Evolutionary conservation across 2,329 filamentous ascomycete species (phyloP).

Genomic region (Paraphaeosphaeria sporulosa): DNA sequence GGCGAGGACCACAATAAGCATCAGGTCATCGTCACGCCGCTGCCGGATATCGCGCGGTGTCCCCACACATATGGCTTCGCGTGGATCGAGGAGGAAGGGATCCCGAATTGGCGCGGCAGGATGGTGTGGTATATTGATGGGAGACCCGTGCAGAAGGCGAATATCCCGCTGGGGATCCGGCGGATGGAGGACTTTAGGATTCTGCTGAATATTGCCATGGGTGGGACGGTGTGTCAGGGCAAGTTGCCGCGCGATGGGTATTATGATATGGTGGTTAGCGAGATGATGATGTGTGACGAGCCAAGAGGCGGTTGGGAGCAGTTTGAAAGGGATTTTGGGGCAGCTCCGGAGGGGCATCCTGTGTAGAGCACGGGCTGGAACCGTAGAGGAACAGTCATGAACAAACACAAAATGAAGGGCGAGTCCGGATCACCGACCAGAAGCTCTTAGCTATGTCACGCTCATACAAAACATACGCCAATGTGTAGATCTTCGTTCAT

Average conservation of each 20-base stretch:
- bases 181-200: constrained; percentile 64
- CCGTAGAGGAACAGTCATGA: no score
- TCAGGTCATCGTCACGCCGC: constrained; percentile 60
- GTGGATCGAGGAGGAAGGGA: constrained; percentile 60
- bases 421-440: no score
- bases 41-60: constrained; percentile 57
- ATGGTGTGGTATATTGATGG: constrained; percentile 69
- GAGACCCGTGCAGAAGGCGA: constrained; percentile 63
- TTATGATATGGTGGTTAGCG: constrained; percentile 65
- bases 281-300: constrained; percentile 61
- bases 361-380: constrained; percentile 24
- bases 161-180: constrained; percentile 61
- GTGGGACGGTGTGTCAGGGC: constrained; percentile 65
- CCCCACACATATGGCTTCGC: constrained; percentile 64
- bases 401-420: neutral
- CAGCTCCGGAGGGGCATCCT: constrained; percentile 41
- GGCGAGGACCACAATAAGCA: constrained; percentile 65
- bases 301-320: constrained; percentile 63
- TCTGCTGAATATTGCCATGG: constrained; percentile 69
- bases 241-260: constrained; percentile 60
- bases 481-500: no score
- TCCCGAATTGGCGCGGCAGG: constrained; percentile 53
- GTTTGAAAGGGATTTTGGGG: constrained; percentile 62
- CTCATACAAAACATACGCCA: no score
- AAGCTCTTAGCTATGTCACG: no score